Base-by-base conservation (phyloP, 2,329 filamentous ascomycete genomes). In the Sphaerostilbella broomeana region DNA sequence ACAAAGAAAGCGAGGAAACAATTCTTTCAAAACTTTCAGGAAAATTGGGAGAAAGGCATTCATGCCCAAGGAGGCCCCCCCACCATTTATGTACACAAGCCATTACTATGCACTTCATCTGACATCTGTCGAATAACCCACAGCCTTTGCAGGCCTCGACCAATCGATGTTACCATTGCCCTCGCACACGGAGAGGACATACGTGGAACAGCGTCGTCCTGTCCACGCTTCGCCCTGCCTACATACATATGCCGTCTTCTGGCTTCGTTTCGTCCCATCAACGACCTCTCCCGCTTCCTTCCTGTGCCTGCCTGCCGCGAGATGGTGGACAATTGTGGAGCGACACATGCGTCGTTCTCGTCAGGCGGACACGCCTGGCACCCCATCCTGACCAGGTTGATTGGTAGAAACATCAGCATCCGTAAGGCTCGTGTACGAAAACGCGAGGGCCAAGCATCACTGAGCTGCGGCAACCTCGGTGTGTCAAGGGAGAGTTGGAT, bases 161-260 rank as follows among this genome's bases (percentile, higher is more conserved):
- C 41, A 43, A 43, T 43, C 9, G 41, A 35, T 15, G 41, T 31
- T 27, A 27, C 31, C 26, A 12, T 35, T 21, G 24, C 15, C 28
- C 41, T 43, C 25, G 36, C 21, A 43, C 41, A 39, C 25, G 39
- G 35, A 43, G 26, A 25, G 22, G 18, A 27, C 29, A 39, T 43
- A 43, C 41, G 41, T 43, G 41, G 41, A 43, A 43, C 41, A 35
- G 35, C 35, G 41, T 34, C 30, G 35, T 43, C 41, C 41, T 43
- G 41, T 43, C 41, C 34, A 34, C 28, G 28, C 31, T 22, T 20
- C 34, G 36, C 40, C 40, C 35, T 43, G 35, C 41, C 35, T 35
- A 26, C 19, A 19, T 35, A 13, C 30, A 20, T 19, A 22, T 22
- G 22, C 39, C 19, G 20, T 15, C 20, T 26, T 29, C 15, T 17